Percentiles rank a stretch among this genome's conserved stretches.
Conservation (phyloP, 2,329 filamentous ascomycete species). For the Alternaria sp. region DNA sequence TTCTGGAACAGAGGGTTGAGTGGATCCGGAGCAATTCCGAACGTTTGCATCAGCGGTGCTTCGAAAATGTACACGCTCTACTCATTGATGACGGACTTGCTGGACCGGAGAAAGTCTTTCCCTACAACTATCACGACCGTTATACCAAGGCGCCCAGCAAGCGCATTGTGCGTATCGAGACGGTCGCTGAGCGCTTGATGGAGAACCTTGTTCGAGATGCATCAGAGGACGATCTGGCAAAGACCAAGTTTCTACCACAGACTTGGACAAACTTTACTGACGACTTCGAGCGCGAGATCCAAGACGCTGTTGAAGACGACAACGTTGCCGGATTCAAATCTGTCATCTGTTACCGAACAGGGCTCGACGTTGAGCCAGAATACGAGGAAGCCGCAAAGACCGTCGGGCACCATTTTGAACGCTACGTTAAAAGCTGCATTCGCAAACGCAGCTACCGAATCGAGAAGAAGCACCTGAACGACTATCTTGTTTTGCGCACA, state of each 20-base stretch:
- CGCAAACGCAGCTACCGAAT: constrained; percentile 61
- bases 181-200: constrained; percentile 70
- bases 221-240: constrained; percentile 46
- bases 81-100: constrained; percentile 80
- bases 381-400: constrained; percentile 50
- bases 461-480: constrained; percentile 71
- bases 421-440: constrained; percentile 53
- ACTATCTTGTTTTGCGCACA: constrained; percentile 71
- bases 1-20: constrained; percentile 60
- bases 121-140: constrained; percentile 65
- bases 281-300: constrained; percentile 63
- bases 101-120: constrained; percentile 63
- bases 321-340: constrained; percentile 83
- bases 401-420: constrained; percentile 51
- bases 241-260: constrained; percentile 46
- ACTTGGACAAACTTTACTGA: constrained; percentile 58
- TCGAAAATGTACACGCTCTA: constrained; percentile 75
- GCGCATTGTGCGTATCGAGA: constrained; percentile 80
- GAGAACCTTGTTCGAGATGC: constrained; percentile 59
- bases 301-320: constrained; percentile 66
- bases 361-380: constrained; percentile 64
- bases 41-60: constrained; percentile 68
- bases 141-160: constrained; percentile 71
- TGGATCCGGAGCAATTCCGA: constrained; percentile 59
- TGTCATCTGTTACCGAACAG: constrained; percentile 81